phyloP scores from a whole-genome alignment of 2,329 filamentous ascomycete genomes.

The Aspergillus jensenii region DNA sequence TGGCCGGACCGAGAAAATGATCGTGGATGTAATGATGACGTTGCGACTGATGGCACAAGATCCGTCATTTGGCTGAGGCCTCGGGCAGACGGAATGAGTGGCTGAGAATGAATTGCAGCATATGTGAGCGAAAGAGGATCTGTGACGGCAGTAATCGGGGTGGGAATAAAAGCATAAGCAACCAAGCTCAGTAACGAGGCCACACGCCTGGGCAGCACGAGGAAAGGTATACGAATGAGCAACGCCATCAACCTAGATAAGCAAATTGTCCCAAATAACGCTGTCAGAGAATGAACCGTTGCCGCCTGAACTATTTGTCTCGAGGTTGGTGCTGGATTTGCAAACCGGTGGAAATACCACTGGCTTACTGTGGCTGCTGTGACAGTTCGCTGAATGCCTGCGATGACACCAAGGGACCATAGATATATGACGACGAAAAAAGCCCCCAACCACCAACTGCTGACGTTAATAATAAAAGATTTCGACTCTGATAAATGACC shows the following conservation, averaged over 20 bases:
- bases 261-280: slow-evolving; percentile 89
- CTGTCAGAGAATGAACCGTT: slow-evolving; percentile 75
- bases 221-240: slow-evolving; percentile 77
- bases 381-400: slow-evolving; percentile 84
- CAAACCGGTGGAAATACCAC: slow-evolving; percentile 97
- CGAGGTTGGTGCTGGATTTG: slow-evolving; percentile 73
- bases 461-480: slow-evolving; percentile 78
- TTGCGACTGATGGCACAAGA: slow-evolving; percentile 66
- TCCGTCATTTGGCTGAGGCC: slow-evolving; percentile 81
- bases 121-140: slow-evolving; percentile 93
- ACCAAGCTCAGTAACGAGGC: slow-evolving; percentile 69
- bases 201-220: slow-evolving; percentile 76
- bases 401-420: slow-evolving; percentile 86
- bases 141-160: slow-evolving; percentile 79
- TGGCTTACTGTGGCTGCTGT: slow-evolving; percentile 95
- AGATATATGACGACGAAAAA: slow-evolving; percentile 94
- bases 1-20: slow-evolving; percentile 43
- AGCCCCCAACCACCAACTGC: slow-evolving; percentile 92
- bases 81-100: slow-evolving; percentile 73
- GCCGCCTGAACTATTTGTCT: slow-evolving; percentile 80
- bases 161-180: slow-evolving; percentile 78
- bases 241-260: slow-evolving; percentile 80
- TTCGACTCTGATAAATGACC: slow-evolving; percentile 67
- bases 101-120: slow-evolving; percentile 87
- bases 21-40: slow-evolving; percentile 59